Conservation (phyloP, 352 stramenopile species). For the Pythium graminicola region DNA sequence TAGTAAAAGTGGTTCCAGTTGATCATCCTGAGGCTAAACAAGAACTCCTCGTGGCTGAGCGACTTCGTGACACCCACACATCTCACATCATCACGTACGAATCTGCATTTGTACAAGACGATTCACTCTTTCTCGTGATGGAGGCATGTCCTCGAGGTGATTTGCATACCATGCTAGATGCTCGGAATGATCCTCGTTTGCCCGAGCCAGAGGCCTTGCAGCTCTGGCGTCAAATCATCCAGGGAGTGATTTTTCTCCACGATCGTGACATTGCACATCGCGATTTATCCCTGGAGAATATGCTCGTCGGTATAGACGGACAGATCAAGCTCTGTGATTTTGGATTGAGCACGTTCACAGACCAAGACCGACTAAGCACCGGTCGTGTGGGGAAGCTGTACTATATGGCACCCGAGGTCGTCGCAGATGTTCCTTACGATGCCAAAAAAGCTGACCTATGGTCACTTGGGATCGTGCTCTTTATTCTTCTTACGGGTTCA, state of each 20-base stretch:
- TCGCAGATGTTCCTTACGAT: too few species aligned
- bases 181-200: not conserved
- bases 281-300: not conserved
- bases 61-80: constrained; percentile 25
- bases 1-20: not conserved
- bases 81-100: constrained; percentile 9
- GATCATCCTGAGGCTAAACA: constrained; percentile 3
- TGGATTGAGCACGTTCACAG: not conserved
- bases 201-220: not conserved
- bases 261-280: not conserved
- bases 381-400: not conserved
- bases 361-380: not conserved
- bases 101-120: constrained; percentile 1
- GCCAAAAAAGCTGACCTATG: constrained; percentile 30
- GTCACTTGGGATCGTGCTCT: constrained; percentile 59
- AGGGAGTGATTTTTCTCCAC: not conserved
- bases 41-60: constrained; percentile 5
- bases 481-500: constrained; percentile 61
- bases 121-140: constrained; percentile 9
- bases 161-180: constrained; percentile 1
- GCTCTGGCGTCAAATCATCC: not conserved
- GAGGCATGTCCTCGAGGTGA: not conserved
- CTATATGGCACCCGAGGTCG: too few species aligned
- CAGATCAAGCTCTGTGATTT: not conserved
- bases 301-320: not conserved